Evolutionary conservation across 345 rosid species (phyloP).

Genomic region (thale cress (Arabidopsis thaliana)): DNA sequence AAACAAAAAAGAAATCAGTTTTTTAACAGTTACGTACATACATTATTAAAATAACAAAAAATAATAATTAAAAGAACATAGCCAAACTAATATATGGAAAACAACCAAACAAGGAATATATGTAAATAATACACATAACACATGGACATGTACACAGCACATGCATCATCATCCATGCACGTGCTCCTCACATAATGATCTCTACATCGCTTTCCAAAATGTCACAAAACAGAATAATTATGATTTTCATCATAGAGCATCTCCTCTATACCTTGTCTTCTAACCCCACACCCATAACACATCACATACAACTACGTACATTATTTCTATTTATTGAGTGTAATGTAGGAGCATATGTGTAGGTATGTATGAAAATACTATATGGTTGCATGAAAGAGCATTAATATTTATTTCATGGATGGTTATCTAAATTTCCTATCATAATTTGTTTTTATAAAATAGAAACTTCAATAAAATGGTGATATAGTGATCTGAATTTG

Average conservation of each 20-base stretch:
- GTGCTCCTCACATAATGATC: slow-evolving; percentile 40
- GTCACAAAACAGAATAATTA: slow-evolving; percentile 41
- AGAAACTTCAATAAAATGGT: background rate
- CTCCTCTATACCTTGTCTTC: slow-evolving; percentile 32
- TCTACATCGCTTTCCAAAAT: slow-evolving; percentile 43
- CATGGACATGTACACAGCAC: slow-evolving; percentile 36
- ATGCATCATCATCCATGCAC: slow-evolving; percentile 44
- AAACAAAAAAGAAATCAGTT: too few species aligned
- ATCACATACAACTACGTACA: background rate
- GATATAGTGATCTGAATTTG: background rate
- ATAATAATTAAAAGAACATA: background rate
- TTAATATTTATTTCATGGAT: background rate
- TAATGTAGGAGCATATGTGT: background rate
- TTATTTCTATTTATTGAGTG: background rate
- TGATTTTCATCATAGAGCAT: slow-evolving; percentile 38
- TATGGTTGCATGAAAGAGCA: background rate
- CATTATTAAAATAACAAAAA: background rate
- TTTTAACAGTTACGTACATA: background rate
- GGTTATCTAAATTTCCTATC: background rate
- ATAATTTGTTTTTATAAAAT: background rate
- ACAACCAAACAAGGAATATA: background rate
- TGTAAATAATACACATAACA: slow-evolving; percentile 12
- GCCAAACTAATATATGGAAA: slow-evolving; percentile 14
- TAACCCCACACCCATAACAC: slow-evolving; percentile 31
- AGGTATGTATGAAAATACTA: background rate